Conservation (phyloP, 2,329 filamentous ascomycete genomes). For the Parastagonospora avenae region DNA sequence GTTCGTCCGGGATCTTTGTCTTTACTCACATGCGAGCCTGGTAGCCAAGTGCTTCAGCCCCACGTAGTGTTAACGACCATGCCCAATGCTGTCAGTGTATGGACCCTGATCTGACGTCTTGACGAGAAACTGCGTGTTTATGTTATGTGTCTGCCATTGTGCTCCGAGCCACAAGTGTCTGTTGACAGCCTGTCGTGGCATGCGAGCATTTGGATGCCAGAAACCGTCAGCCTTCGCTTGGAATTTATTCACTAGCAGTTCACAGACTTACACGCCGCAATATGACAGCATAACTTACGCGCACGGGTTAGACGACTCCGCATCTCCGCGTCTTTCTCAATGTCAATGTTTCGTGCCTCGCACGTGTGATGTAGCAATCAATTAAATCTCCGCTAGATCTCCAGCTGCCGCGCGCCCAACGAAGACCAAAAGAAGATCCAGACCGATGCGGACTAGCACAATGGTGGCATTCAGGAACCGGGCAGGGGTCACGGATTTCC, state of each 20-base stretch:
- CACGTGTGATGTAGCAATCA: not conserved
- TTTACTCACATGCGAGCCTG: not conserved
- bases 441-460: not conserved
- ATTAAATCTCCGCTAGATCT: slow-evolving; percentile 4
- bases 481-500: slow-evolving; percentile 3
- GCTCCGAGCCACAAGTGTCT: no score
- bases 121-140: no score
- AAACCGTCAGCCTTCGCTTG: no score
- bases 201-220: no score
- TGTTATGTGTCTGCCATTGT: no score
- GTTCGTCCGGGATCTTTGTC: not conserved
- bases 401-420: slow-evolving; percentile 7
- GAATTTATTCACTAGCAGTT: no score
- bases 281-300: not conserved
- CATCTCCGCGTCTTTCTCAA: not conserved
- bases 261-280: no score
- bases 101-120: no score
- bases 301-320: not conserved
- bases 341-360: not conserved
- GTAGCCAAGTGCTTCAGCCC: not conserved
- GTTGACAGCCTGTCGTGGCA: no score
- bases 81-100: no score
- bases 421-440: slow-evolving; percentile 1
- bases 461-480: slow-evolving; percentile 3
- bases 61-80: not conserved